Conservation (phyloP, 2,329 filamentous ascomycete genomes). For the Fusarium verrucosum region DNA sequence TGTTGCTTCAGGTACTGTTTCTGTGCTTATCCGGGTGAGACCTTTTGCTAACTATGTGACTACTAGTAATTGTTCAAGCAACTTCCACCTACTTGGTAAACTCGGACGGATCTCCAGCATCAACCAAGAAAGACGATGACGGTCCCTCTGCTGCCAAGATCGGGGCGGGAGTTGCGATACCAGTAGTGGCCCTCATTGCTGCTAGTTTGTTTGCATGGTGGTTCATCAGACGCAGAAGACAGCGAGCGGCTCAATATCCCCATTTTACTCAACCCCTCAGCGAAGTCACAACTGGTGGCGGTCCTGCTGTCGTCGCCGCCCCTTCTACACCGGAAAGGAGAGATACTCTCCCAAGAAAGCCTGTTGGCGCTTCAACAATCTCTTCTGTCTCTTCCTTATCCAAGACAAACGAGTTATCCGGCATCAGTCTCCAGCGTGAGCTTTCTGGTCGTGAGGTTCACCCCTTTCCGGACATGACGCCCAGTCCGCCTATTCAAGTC, state of each 20-base stretch:
- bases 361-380: constrained; percentile 23
- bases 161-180: constrained; percentile 33
- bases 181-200: constrained; percentile 24
- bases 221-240: constrained; percentile 27
- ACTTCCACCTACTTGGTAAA: constrained; percentile 40
- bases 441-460: constrained; percentile 27
- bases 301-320: neutral
- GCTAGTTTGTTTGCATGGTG: constrained; percentile 24
- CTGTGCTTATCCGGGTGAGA: neutral
- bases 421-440: constrained; percentile 21
- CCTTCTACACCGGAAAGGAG: constrained; percentile 15
- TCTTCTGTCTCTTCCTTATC: constrained; percentile 36
- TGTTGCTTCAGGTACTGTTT: constrained; percentile 45
- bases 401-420: constrained; percentile 35
- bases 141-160: constrained; percentile 30
- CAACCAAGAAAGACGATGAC: constrained; percentile 10
- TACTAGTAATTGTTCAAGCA: constrained; percentile 39
- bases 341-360: constrained; percentile 30
- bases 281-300: constrained; percentile 11
- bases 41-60: neutral
- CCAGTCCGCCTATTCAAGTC: constrained; percentile 28
- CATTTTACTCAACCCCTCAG: constrained; percentile 14
- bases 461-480: constrained; percentile 22
- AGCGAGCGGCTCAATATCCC: neutral
- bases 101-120: constrained; percentile 33